Evolutionary conservation across 2,329 filamentous ascomycete species (phyloP).

Genomic region (Colletotrichum cereale): DNA sequence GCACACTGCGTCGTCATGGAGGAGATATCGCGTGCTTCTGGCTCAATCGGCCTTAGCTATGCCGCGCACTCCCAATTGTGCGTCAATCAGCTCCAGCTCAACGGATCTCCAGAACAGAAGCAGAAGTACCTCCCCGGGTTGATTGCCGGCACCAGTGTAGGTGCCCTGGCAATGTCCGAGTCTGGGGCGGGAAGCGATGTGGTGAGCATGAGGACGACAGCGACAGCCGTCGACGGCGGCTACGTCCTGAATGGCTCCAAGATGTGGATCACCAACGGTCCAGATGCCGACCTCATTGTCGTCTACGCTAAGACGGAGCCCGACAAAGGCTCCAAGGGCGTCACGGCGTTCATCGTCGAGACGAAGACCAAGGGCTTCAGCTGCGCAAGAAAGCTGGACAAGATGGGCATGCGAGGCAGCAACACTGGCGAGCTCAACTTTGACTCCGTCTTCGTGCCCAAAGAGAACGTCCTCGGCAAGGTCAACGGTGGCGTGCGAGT

Average conservation of each 20-base stretch:
- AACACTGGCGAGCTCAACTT: conserved; percentile 97
- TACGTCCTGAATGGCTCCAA: conserved; percentile 90
- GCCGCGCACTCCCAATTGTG: conserved; percentile 96
- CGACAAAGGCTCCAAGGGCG: conserved; percentile 84
- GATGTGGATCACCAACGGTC: conserved; percentile 99
- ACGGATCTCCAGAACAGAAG: conserved; percentile 86
- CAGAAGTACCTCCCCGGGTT: conserved; percentile 82
- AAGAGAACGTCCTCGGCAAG: conserved; percentile 82
- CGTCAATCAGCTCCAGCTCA: conserved; percentile 95
- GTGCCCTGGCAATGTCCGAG: conserved; percentile 95
- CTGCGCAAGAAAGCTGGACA: conserved; percentile 92
- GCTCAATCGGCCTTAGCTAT: conserved; percentile 88
- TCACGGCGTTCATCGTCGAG: conserved; percentile 94
- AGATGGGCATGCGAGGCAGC: conserved; percentile 97
- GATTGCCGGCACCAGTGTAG: conserved; percentile 83
- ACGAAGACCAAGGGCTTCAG: conserved; percentile 79
- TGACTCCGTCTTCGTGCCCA: conserved; percentile 89
- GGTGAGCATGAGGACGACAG: conserved; percentile 92
- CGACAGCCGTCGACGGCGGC: conserved; percentile 84
- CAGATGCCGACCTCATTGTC: conserved; percentile 90
- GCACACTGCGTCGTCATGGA: conserved; percentile 97
- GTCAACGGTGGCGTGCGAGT: conserved; percentile 88
- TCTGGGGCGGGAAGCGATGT: conserved; percentile 92
- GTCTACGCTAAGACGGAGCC: conserved; percentile 98
- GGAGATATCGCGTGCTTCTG: conserved; percentile 90